Evolutionary conservation across 345 rosid species (phyloP).

Genomic region (thale cress (Arabidopsis thaliana)): TAIR10.1 NC_003070.9:8362001-8362500

Average conservation of each 20-base stretch:
- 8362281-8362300: not conserved
- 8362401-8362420: not conserved
- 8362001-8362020: not conserved
- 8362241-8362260: not conserved
- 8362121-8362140: slow-evolving; percentile 57
- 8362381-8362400: not conserved
- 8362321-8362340: slow-evolving; percentile 1
- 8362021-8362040: not conserved
- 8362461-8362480: too few relatives aligned
- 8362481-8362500: not conserved
- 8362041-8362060: not conserved
- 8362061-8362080: slow-evolving; percentile 55
- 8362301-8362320: not conserved
- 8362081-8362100: slow-evolving; percentile 62
- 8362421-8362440: not conserved
- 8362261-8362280: not conserved
- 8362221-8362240: not conserved
- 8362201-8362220: not conserved
- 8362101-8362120: slow-evolving; percentile 51
- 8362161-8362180: not conserved
- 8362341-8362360: not conserved
- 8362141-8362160: not conserved
- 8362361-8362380: not conserved
- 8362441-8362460: not conserved
- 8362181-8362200: slow-evolving; percentile 25